Conservation (phyloP, 768 basidiomycete genomes). For the Boletus pseudo-olivaceus region DNA sequence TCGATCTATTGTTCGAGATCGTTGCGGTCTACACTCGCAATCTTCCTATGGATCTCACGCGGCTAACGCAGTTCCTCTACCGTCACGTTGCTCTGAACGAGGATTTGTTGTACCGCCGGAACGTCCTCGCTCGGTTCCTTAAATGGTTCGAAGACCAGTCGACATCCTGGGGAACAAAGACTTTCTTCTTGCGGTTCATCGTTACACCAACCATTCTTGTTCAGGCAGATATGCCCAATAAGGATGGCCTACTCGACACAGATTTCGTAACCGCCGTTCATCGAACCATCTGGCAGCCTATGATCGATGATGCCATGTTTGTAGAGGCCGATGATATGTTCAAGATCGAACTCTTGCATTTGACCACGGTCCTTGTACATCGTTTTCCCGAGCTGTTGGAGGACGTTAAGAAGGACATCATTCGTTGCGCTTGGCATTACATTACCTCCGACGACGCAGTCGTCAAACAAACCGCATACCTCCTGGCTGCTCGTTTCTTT, state of each 20-base stretch:
- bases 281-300: slow-evolving; percentile 76
- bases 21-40: slow-evolving; percentile 77
- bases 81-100: slow-evolving; percentile 74
- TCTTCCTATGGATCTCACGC: slow-evolving; percentile 77
- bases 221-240: slow-evolving; percentile 56
- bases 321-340: slow-evolving; percentile 74
- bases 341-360: slow-evolving; percentile 85
- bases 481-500: slow-evolving; percentile 90
- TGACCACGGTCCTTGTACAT: slow-evolving; percentile 87
- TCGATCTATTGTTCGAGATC: slow-evolving; percentile 88
- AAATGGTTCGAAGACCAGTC: slow-evolving; percentile 72
- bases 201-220: slow-evolving; percentile 84
- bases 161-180: slow-evolving; percentile 72
- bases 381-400: slow-evolving; percentile 76
- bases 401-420: slow-evolving; percentile 85
- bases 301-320: slow-evolving; percentile 53
- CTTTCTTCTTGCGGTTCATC: slow-evolving; percentile 74
- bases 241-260: slow-evolving; percentile 62
- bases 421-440: slow-evolving; percentile 90
- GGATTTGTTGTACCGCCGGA: slow-evolving; percentile 69
- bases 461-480: slow-evolving; percentile 89
- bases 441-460: slow-evolving; percentile 83
- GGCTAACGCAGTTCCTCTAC: slow-evolving; percentile 81
- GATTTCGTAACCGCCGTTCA: slow-evolving; percentile 71
- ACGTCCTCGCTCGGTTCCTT: slow-evolving; percentile 79